Evolutionary conservation across 2,329 filamentous ascomycete species (phyloP).

Genomic region (Stachybotrys chlorohalonatus): DNA sequence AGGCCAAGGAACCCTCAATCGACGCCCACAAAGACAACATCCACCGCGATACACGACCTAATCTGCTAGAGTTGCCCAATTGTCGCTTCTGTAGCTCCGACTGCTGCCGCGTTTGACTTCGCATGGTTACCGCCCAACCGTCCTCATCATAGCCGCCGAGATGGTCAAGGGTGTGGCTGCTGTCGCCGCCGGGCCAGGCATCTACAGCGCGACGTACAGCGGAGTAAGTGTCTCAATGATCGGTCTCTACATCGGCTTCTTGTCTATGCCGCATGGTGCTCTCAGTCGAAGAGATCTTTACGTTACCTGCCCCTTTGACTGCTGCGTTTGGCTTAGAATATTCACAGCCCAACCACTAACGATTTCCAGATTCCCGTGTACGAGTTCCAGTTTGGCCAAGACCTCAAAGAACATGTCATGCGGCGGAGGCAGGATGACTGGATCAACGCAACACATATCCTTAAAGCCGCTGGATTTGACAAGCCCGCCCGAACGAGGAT

Average conservation of each 20-base stretch:
- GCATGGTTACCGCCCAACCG: neutral
- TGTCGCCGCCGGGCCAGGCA: constrained; percentile 31
- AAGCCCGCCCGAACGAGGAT: constrained; percentile 94
- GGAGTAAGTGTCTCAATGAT: constrained; percentile 40
- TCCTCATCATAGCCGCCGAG: constrained; percentile 9
- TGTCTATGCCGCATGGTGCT: too few relatives aligned
- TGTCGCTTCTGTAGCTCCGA: neutral
- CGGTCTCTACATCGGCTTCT: too few relatives aligned
- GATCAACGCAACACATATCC: constrained; percentile 99
- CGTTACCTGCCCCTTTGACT: too few relatives aligned
- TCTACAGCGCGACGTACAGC: constrained; percentile 63
- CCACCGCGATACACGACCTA: neutral
- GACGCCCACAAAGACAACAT: neutral
- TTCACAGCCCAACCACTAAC: neutral
- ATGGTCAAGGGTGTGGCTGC: constrained; percentile 36
- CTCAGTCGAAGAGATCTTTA: too few relatives aligned
- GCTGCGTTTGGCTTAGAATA: too few relatives aligned
- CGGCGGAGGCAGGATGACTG: constrained; percentile 85
- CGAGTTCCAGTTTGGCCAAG: constrained; percentile 77
- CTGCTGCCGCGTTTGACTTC: neutral
- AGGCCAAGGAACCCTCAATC: neutral
- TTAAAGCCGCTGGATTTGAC: constrained; percentile 95
- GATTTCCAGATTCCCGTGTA: constrained; percentile 75
- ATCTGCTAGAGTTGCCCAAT: neutral
- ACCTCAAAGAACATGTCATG: constrained; percentile 86